These are phyloP conservation scores for Pestalotiopsis sp. DNA, from an alignment of 2,329 filamentous ascomycete species.

Conservation along the genomic window DNA sequence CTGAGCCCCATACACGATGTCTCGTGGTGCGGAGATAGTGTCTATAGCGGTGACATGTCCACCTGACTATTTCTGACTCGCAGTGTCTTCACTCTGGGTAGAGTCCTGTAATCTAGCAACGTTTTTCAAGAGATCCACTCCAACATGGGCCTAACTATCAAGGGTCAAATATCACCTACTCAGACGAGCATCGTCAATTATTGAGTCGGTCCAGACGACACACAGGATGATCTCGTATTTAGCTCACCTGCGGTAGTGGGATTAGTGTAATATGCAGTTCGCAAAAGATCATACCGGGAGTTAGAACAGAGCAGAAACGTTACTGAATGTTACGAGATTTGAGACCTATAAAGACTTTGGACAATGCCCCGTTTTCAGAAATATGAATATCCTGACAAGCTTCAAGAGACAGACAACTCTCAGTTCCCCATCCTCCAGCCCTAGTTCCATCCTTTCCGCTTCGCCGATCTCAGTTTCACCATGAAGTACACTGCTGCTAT, in stretches of 20 bases:
- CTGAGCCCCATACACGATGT: not conserved
- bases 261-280: not conserved
- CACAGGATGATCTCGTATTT: not conserved
- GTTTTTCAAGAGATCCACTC: not conserved
- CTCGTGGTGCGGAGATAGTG: not conserved
- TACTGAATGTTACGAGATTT: not conserved
- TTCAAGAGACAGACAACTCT: not conserved
- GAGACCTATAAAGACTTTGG: not conserved
- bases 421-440: not conserved
- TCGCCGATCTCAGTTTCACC: not conserved
- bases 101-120: not conserved
- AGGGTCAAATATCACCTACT: not conserved
- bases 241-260: not conserved
- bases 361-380: not conserved
- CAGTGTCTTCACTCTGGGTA: not conserved
- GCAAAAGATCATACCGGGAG: not conserved
- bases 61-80: not conserved
- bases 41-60: not conserved
- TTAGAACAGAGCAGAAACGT: not conserved
- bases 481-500: conserved; percentile 52
- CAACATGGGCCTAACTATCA: not conserved
- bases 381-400: not conserved
- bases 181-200: not conserved
- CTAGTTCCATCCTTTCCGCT: not conserved
- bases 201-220: not conserved